Evolutionary conservation across 164 flowering plant species (phyloP).

Genomic region (Stephania japonica): DNA sequence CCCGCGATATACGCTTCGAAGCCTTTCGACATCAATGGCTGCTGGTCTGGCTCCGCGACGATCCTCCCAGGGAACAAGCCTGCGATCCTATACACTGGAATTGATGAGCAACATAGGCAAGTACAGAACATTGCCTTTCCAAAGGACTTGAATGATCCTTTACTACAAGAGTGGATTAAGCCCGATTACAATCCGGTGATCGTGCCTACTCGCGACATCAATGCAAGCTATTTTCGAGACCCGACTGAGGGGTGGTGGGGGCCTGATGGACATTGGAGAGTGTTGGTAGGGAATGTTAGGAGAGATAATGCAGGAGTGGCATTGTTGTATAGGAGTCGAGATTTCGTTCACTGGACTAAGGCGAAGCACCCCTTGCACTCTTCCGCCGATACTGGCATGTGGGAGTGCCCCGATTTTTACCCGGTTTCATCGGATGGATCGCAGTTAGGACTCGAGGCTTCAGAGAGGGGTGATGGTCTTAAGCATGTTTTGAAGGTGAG

Average conservation of each 20-base stretch:
- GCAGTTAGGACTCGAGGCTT: constrained; percentile 52
- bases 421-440: constrained; percentile 38
- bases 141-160: constrained; percentile 37
- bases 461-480: constrained; percentile 25
- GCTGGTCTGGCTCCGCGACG: constrained; percentile 52
- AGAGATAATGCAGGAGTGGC: constrained; percentile 43
- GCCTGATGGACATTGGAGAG: constrained; percentile 50
- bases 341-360: constrained; percentile 54
- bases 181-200: constrained; percentile 35
- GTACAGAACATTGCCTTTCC: constrained; percentile 47
- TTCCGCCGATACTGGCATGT: constrained; percentile 44
- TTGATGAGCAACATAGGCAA: constrained; percentile 20
- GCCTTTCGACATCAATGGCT: constrained; percentile 36
- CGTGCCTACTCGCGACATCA: constrained; percentile 18
- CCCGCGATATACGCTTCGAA: constrained; percentile 32
- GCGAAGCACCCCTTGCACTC: constrained; percentile 66
- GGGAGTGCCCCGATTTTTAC: constrained; percentile 90
- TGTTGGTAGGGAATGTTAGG: constrained; percentile 46
- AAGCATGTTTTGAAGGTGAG: constrained; percentile 74
- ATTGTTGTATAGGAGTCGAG: constrained; percentile 49
- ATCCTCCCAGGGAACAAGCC: constrained; percentile 41
- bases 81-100: constrained; percentile 47
- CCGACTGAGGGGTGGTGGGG: constrained; percentile 45
- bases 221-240: constrained; percentile 32
- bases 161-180: constrained; percentile 40